These are phyloP conservation scores for Myriangium duriaei DNA, from an alignment of 2,329 filamentous ascomycete species.

Conservation along the genomic window DNA sequence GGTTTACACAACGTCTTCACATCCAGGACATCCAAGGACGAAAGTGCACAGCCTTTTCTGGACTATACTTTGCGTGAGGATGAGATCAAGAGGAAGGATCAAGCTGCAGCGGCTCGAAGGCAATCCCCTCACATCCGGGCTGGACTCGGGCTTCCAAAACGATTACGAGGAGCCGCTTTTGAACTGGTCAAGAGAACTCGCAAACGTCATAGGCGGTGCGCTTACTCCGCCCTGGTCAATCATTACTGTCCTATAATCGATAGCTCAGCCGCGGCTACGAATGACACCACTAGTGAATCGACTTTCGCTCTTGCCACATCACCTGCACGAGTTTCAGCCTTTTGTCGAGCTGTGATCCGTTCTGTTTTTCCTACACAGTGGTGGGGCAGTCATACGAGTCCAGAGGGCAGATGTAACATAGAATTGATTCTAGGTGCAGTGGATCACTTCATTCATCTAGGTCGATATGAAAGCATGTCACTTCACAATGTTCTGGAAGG, in stretches of 20 bases:
- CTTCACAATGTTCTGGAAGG: slow-evolving; percentile 67
- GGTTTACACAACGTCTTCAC: slow-evolving; percentile 87
- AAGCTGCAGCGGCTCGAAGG: slow-evolving; percentile 1
- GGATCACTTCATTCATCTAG: slow-evolving; percentile 63
- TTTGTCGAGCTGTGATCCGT: slow-evolving; percentile 64
- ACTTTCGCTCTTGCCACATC: slow-evolving; percentile 60
- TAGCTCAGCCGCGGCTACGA: background rate
- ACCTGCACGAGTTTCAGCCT: slow-evolving; percentile 60
- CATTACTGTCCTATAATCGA: slow-evolving; percentile 59
- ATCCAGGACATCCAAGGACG: slow-evolving; percentile 47
- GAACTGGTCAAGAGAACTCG: slow-evolving; percentile 57
- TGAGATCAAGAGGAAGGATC: slow-evolving; percentile 46
- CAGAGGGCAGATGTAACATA: slow-evolving; percentile 47
- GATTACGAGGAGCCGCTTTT: slow-evolving; percentile 51
- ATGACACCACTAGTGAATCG: background rate
- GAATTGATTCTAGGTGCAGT: slow-evolving; percentile 50
- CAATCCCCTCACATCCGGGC: background rate
- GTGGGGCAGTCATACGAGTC: slow-evolving; percentile 54
- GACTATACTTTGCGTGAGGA: slow-evolving; percentile 79
- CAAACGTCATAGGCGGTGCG: slow-evolving; percentile 57
- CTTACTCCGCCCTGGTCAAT: slow-evolving; percentile 64
- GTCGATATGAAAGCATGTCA: slow-evolving; percentile 69
- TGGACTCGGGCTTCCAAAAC: slow-evolving; percentile 39
- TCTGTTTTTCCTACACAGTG: slow-evolving; percentile 63
- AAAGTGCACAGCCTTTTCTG: slow-evolving; percentile 62